phyloP scores from a whole-genome alignment of 78 protist species.

The Chrysochromulina parva region DNA sequence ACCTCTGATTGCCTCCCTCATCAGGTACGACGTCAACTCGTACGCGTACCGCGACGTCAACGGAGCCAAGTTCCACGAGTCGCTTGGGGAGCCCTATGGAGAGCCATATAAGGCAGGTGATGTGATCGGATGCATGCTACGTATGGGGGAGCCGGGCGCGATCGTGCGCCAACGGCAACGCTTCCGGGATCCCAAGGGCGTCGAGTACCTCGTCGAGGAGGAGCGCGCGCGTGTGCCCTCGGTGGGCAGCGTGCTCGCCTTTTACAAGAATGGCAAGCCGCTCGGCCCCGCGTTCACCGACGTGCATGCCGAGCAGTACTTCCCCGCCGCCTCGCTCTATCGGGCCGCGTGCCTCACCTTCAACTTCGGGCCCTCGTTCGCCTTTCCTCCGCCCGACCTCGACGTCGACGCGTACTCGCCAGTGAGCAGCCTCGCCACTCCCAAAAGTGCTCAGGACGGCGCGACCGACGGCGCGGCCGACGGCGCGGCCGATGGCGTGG shows the following conservation, averaged over 20 bases:
- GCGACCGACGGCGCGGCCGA: no score
- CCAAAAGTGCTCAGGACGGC: no score
- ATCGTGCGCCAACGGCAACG: background rate
- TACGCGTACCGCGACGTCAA: background rate
- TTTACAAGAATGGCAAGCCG: background rate
- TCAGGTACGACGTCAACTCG: background rate
- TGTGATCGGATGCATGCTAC: background rate
- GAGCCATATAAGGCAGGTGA: background rate
- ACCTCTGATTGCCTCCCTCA: no score
- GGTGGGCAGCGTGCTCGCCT: background rate
- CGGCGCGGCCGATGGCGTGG: no score
- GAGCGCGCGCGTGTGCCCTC: background rate
- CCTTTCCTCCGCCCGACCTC: background rate
- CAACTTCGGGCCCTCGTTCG: background rate
- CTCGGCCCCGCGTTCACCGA: background rate
- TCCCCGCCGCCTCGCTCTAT: slow-evolving; percentile 1
- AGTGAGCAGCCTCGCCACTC: no score
- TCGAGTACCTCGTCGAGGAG: background rate
- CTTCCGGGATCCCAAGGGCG: background rate
- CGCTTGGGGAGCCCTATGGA: background rate
- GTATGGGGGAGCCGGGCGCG: background rate
- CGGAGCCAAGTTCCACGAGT: background rate
- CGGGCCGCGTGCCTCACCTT: background rate
- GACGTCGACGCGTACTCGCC: no score
- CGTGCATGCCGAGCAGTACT: background rate